Percentiles rank a stretch among this genome's conserved stretches.
phyloP scores from a whole-genome alignment of 192 early-diverging fungal genomes.

The Backusella westeae region DNA sequence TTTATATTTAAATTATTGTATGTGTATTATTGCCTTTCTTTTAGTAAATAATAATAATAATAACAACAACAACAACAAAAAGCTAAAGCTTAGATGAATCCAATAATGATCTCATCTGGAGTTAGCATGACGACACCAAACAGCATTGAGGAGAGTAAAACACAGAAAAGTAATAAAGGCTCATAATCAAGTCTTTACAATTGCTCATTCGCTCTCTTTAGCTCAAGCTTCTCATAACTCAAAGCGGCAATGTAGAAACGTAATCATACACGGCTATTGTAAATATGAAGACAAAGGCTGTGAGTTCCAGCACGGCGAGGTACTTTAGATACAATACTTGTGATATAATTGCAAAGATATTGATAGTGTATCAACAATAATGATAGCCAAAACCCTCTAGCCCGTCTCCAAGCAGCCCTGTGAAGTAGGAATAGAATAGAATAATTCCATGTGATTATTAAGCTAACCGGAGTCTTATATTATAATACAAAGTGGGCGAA shows the following conservation, averaged over 20 bases:
- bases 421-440: neutral
- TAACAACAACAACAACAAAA: neutral
- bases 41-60: neutral
- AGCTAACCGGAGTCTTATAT: neutral
- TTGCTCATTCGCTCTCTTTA: neutral
- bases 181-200: neutral
- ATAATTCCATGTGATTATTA: neutral
- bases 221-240: neutral
- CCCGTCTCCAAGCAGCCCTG: neutral
- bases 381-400: neutral
- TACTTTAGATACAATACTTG: conserved; percentile 6
- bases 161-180: neutral
- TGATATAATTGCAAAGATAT: neutral
- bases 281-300: conserved; percentile 77
- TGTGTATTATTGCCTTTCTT: neutral
- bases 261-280: conserved; percentile 79
- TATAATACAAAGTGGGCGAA: neutral
- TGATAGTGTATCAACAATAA: neutral
- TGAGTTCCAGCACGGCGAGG: conserved; percentile 72
- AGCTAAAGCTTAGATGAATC: neutral
- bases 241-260: conserved; percentile 61
- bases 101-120: neutral
- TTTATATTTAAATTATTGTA: neutral
- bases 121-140: neutral
- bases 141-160: neutral